Evolutionary conservation across 2,329 filamentous ascomycete species (phyloP), one percentile per base, ranked within the genome.

Genomic region (Cercospora berteroae): DNA sequence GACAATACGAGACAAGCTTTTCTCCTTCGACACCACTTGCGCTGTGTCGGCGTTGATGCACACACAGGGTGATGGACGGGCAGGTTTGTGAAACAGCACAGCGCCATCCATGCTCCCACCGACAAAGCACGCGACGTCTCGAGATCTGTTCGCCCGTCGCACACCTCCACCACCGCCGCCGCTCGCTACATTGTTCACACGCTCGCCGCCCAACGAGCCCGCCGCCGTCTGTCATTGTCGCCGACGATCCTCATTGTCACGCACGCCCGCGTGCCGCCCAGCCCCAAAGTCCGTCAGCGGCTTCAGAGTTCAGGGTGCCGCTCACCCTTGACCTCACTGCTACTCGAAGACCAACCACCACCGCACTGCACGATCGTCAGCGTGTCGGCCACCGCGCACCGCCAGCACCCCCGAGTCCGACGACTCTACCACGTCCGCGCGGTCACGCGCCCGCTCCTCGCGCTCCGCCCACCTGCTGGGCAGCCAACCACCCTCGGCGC

Each of bases 401-500:
- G 20, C 31, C 58, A 18, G 16, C 39, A 61, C 16, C 13, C 20
- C 50, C 59, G 58, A 12, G 58, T 36, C 55, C 16, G 18, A 48
- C 59, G 31, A 25, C 64, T 12, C n/a, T 58, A 48, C 13, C 44
- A 42, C 52, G 10, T 13, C 33, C n/a, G 23, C 57, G 50, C 42
- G 29, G 29, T 63, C 60, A 23, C 29, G 36, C 63, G 55, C 63
- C 52, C 63, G 27, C 63, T 23, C 39, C 39, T 36, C 52, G 48
- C 61, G 61, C 61, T 8, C 48, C 29, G 56, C 42, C 36, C 23
- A 16, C 55, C 55, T 36, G 63, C 44, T 23, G 44, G 44, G 52
- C 42, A 64, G 6, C 20, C 16, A 25, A 9, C 48, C 39, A 29
- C 66, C 36, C 58, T 56, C 23, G 63, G 66, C 66, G 66, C 66